Evolutionary conservation across 1,284 basidiomycete genomes (phyloP), one percentile per base, ranked within the genome.

Genomic region (Rhodotorula sp.): DNA sequence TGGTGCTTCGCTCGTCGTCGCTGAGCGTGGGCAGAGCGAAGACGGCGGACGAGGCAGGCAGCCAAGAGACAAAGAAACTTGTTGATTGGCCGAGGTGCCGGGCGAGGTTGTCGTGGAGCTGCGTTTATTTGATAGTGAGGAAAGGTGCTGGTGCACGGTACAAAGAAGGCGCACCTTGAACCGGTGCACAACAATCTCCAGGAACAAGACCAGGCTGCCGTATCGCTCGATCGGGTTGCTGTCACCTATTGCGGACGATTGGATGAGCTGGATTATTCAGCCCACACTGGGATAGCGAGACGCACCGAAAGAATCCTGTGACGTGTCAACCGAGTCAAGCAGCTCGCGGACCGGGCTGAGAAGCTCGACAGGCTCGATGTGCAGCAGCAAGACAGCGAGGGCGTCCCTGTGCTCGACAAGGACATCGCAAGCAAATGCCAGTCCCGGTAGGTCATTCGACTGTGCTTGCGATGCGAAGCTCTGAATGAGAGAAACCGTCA

Each of bases 121-220:
- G 55, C 56, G 4, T 78, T 21, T 77, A 66, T 1, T 9, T 61
- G 48, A 64, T 54, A 13, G 5, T 48, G 56, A 54, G 14, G 34
- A 58, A 25, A 25, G n/a, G 10, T 16, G 23, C 42, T 45, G 9
- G 21, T 50, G n/a, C 2, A 19, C 50, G 27, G 17, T 16, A 17
- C 16, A 49, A 10, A 10, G 12, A 21, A 19, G 46, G 73, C 78
- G 27, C 54, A 81, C 80, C 27, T 79, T 61, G 67, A 79, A 82
- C 19, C 79, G 77, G 9, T 73, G 71, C 13, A 79, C 79, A 17
- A 81, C 68, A 14, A 79, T 70, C 55, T 83, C 78, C 7, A 80
- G 71, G 14, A 83, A 74, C 7, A 81, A 68, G 2, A 83, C 79
- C 9, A 81, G 78, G n/a, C 78, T 78, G 0, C 83, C 83, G 66